Percentiles rank a stretch among this genome's conserved stretches.
Conservation (phyloP, 1,139 yeast species). For the Yamadazyma atmosphaerica region DNA sequence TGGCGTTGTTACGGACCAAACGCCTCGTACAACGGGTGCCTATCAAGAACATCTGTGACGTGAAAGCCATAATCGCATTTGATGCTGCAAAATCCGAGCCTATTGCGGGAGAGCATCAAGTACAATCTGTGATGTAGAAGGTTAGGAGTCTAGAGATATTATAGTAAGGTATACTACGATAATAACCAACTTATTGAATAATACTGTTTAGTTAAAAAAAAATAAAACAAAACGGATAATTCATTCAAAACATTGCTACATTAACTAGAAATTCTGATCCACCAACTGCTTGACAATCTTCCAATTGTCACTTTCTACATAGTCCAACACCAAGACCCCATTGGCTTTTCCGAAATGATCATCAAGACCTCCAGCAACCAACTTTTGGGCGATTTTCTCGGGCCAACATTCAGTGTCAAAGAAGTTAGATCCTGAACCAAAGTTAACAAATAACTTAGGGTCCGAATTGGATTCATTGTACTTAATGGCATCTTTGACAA, state of each 20-base stretch:
- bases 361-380: conserved; percentile 47
- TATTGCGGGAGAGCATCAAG: too few relatives aligned
- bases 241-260: not conserved
- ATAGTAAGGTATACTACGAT: too few relatives aligned
- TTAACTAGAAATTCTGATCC: conserved; percentile 57
- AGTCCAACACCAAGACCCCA: conserved; percentile 69
- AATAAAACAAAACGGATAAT: too few relatives aligned
- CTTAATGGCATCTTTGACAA: conserved; percentile 53
- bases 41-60: too few relatives aligned
- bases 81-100: too few relatives aligned
- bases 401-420: conserved; percentile 80
- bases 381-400: conserved; percentile 56
- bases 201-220: too few relatives aligned
- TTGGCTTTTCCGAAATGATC: conserved; percentile 52
- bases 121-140: too few relatives aligned
- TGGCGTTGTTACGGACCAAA: too few relatives aligned
- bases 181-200: too few relatives aligned
- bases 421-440: conserved; percentile 74
- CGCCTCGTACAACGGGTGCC: too few relatives aligned
- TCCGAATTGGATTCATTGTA: conserved; percentile 48
- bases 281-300: conserved; percentile 52
- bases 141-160: too few relatives aligned
- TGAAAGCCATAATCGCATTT: too few relatives aligned
- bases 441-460: conserved; percentile 67
- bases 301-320: conserved; percentile 66